A percentile compares a stretch with the other conserved stretches of the same genome.
Conservation (phyloP, 306 rosid genomes). For the Arachis hypogaea region DNA sequence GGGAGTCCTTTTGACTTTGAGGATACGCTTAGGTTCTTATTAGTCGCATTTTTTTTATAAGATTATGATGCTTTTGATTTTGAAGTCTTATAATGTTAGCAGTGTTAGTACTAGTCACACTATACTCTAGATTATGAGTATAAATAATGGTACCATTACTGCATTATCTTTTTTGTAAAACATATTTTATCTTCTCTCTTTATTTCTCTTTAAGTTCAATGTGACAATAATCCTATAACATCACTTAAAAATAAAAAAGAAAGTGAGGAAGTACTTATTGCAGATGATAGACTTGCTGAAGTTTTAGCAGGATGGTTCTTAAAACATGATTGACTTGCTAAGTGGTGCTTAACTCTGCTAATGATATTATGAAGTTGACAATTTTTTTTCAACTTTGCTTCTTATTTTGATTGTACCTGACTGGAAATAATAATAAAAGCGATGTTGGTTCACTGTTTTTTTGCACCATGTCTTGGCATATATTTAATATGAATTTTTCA, state of each 20-base stretch:
- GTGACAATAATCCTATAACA: background rate
- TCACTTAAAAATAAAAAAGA: background rate
- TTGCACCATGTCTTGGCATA: background rate
- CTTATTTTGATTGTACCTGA: conserved; percentile 8
- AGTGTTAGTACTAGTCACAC: background rate
- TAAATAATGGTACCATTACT: background rate
- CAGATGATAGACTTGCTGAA: conserved; percentile 6
- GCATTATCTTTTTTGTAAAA: conserved; percentile 8
- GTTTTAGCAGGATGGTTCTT: background rate
- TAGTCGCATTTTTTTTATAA: conserved; percentile 12
- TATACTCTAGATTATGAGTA: conserved; percentile 12
- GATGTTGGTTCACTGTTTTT: background rate
- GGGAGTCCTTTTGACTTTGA: conserved; percentile 17
- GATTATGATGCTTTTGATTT: background rate
- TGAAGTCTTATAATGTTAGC: conserved; percentile 6
- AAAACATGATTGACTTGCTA: conserved; percentile 19
- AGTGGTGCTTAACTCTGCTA: background rate
- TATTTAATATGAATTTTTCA: no score
- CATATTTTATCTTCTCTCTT: conserved; percentile 1
- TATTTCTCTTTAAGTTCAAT: background rate
- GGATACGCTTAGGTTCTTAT: conserved; percentile 18
- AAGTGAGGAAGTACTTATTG: background rate
- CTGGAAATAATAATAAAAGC: conserved; percentile 2
- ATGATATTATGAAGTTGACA: background rate
- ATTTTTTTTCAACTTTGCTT: background rate